Conservation (phyloP, 139 green algal species). For the Astrephomene gubernaculifera region DNA sequence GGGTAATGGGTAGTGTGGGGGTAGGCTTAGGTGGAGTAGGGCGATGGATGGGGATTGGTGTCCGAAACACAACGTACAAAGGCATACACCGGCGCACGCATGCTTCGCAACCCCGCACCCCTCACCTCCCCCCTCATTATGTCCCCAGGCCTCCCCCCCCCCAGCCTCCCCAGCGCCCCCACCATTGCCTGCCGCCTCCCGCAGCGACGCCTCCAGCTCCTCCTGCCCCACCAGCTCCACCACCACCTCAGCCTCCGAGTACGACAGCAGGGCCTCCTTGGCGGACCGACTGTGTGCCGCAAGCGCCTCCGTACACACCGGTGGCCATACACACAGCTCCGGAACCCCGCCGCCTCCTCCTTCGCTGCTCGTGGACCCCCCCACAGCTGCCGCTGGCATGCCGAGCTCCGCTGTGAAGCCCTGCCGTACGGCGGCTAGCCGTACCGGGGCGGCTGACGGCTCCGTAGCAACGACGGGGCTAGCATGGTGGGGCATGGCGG, state of each 20-base stretch:
- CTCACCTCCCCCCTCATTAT: too few species aligned
- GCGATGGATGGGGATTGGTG: too few species aligned
- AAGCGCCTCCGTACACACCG: slow-evolving; percentile 23
- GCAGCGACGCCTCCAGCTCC: slow-evolving; percentile 23
- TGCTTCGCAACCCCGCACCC: too few species aligned
- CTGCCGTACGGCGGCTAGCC: neutral
- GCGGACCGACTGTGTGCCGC: neutral
- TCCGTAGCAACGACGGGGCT: neutral
- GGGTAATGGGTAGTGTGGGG: too few species aligned
- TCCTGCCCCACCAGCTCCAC: slow-evolving; percentile 56
- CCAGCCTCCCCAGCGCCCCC: too few species aligned
- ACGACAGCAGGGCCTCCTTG: slow-evolving; percentile 9
- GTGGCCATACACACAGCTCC: slow-evolving; percentile 3
- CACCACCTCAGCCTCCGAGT: slow-evolving; percentile 58
- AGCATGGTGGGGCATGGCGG: too few species aligned
- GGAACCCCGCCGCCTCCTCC: neutral
- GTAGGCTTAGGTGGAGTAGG: too few species aligned
- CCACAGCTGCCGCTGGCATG: neutral
- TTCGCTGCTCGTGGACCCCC: neutral
- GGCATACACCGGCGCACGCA: too few species aligned
- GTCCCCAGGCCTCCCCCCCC: too few species aligned
- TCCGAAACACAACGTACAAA: too few species aligned
- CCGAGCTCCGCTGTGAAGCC: slow-evolving; percentile 7
- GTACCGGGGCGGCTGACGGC: neutral
- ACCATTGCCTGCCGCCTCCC: too few species aligned